Base-by-base conservation (phyloP, 495 filamentous ascomycete genomes). In the Cudoniella acicularis region DNA sequence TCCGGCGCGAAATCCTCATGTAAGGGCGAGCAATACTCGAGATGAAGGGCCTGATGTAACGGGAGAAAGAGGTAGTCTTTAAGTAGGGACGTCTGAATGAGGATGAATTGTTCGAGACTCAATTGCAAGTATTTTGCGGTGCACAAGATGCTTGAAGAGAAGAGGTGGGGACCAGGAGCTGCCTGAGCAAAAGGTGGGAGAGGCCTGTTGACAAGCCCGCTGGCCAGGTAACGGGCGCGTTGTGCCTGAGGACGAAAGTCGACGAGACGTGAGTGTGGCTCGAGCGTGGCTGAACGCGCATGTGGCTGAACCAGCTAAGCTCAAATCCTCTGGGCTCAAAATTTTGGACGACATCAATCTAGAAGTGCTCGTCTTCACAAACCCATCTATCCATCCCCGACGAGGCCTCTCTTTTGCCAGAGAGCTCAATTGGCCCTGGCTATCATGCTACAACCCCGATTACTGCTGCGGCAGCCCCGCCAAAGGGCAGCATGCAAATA, bases 371-470 rank as follows among this genome's bases (percentile, higher is more conserved):
- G n/a, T n/a, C n/a, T n/a, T n/a, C n/a, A n/a, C n/a, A n/a, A n/a
- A n/a, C n/a, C n/a, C n/a, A n/a, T n/a, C n/a, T n/a, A n/a, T 25
- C 23, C 30, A 54, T 46, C 30, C 22, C 24, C 50, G 16, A 21
- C 8, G 8, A 47, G 8, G 16, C 13, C n/a, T 49, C 52, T 18
- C 40, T 49, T 21, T 54, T 40, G 56, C 22, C 49, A n/a, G 45
- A 56, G 36, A 60, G 52, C 46, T 63, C 60, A 65, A 67, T 63
- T 67, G 53, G 22, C 16, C 49, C 26, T 46, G 24, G 48, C 54
- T 50, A 72, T 57, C 49, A 86, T 90, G 86, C 70, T 91, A 60
- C 86, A 89, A 67, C 82, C 86, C 62, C 80, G 86, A 69, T 66
- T 84, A 71, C 75, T 81, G 61, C 75, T 80, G 40, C 72, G 75